phyloP scores from a whole-genome alignment of 139 green algal genomes.

The Marvania coccoides region DNA sequence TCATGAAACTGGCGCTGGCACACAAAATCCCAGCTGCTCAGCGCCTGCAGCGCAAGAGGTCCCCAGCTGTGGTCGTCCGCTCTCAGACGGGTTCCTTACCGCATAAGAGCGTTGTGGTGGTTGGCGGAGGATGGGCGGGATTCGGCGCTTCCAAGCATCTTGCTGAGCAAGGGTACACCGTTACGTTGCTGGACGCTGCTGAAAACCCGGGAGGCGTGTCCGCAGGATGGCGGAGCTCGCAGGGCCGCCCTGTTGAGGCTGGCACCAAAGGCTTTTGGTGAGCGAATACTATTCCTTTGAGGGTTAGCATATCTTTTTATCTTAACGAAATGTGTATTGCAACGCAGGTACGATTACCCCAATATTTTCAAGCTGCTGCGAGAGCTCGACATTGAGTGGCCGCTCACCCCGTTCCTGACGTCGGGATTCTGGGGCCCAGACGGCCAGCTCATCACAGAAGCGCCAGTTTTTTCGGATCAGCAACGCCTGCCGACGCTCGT shows the following conservation, averaged over 20 bases:
- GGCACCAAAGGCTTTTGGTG: conserved; percentile 86
- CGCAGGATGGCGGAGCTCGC: conserved; percentile 49
- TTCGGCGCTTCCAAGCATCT: conserved; percentile 86
- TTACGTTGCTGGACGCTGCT: conserved; percentile 70
- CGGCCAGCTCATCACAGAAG: conserved; percentile 29
- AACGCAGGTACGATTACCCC: conserved; percentile 42
- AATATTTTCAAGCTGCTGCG: conserved; percentile 67
- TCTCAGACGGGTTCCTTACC: no score
- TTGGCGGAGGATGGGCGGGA: conserved; percentile 51
- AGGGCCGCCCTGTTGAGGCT: conserved; percentile 71
- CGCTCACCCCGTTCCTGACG: conserved; percentile 71
- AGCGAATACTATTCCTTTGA: no score
- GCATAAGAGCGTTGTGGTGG: conserved; percentile 43
- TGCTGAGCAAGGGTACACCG: conserved; percentile 55
- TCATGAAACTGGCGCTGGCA: no score
- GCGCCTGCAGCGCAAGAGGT: no score
- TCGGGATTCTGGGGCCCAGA: conserved; percentile 51
- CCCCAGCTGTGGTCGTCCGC: no score
- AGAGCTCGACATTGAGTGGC: conserved; percentile 55
- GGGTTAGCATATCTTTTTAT: no score
- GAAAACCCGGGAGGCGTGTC: conserved; percentile 63
- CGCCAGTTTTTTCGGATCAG: conserved; percentile 68
- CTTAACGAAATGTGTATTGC: no score
- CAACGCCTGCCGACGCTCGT: conserved; percentile 70
- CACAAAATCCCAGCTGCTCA: no score